phyloP scores from a whole-genome alignment of 2,329 filamentous ascomycete genomes.

The Neurospora crassa region DNA sequence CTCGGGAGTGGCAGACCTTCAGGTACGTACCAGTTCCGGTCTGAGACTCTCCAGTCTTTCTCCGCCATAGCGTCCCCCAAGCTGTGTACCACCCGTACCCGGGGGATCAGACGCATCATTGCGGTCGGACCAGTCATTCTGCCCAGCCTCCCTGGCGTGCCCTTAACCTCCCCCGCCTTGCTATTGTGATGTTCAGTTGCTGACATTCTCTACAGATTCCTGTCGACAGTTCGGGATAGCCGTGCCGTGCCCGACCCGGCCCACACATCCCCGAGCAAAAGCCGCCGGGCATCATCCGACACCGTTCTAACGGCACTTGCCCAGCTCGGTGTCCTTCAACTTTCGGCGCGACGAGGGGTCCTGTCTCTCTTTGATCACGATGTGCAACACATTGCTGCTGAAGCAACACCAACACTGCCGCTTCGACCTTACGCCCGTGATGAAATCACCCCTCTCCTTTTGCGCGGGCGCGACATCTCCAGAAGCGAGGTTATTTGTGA shows the following conservation, averaged over 20 bases:
- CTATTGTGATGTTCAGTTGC: constrained; percentile 6
- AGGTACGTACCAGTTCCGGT: constrained; percentile 10
- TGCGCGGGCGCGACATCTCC: constrained; percentile 23
- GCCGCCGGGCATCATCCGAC: constrained; percentile 20
- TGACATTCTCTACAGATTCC: background rate
- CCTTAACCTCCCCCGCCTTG: constrained; percentile 7
- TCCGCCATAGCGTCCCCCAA: background rate
- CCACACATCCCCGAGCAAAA: background rate
- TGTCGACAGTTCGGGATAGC: background rate
- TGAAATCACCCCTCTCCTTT: constrained; percentile 12
- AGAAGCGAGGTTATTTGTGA: constrained; percentile 23
- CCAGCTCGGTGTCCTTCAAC: constrained; percentile 35
- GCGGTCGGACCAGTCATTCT: constrained; percentile 8
- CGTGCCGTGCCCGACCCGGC: background rate
- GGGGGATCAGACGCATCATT: constrained; percentile 13
- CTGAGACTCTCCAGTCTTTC: background rate
- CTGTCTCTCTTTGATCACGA: constrained; percentile 42
- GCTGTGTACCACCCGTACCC: constrained; percentile 3
- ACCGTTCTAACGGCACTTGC: constrained; percentile 37
- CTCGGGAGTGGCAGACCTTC: constrained; percentile 19
- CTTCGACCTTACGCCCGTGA: constrained; percentile 20
- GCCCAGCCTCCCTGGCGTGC: constrained; percentile 1
- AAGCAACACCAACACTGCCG: constrained; percentile 34
- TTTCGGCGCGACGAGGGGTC: constrained; percentile 32
- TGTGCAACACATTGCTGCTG: constrained; percentile 40